These are phyloP conservation scores for Vitis labrusca DNA, from an alignment of 164 flowering plant species.

Conservation along the genomic window DNA sequence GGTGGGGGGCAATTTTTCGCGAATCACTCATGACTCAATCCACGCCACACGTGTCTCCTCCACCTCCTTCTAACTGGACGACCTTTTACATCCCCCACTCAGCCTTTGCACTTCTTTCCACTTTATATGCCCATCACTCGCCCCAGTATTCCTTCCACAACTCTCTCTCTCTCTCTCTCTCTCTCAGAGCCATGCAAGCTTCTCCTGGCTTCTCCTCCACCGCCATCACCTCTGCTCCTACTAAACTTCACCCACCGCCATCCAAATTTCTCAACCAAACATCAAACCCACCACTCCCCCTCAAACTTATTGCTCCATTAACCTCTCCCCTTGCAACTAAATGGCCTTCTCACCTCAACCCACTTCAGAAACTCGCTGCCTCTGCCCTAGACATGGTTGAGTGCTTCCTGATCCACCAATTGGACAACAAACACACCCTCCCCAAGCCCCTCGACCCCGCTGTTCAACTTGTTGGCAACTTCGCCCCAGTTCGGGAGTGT, in stretches of 20 bases:
- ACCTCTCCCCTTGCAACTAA: not conserved
- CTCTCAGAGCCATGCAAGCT: conserved; percentile 7
- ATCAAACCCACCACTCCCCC: conserved; percentile 2
- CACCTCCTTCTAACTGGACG: no score
- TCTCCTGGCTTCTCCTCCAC: conserved; percentile 5
- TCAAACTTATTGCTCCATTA: not conserved
- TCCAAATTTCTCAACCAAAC: conserved; percentile 16
- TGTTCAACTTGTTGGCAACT: conserved; percentile 48
- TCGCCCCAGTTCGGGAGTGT: conserved; percentile 43
- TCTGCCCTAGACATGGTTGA: conserved; percentile 31
- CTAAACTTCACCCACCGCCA: not conserved
- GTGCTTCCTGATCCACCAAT: conserved; percentile 4
- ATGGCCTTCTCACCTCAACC: conserved; percentile 20
- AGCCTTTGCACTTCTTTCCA: no score
- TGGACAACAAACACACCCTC: conserved; percentile 23
- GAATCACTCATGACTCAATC: no score
- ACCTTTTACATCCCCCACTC: no score
- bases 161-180: not conserved
- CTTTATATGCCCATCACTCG: not conserved
- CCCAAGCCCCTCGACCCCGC: conserved; percentile 41
- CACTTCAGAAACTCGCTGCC: conserved; percentile 37
- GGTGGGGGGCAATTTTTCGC: no score
- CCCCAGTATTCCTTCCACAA: not conserved
- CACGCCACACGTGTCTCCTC: no score
- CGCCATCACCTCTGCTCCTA: not conserved